phyloP scores from a whole-genome alignment of 208 protist species.

The Acanthamoeba castellanii region DNA sequence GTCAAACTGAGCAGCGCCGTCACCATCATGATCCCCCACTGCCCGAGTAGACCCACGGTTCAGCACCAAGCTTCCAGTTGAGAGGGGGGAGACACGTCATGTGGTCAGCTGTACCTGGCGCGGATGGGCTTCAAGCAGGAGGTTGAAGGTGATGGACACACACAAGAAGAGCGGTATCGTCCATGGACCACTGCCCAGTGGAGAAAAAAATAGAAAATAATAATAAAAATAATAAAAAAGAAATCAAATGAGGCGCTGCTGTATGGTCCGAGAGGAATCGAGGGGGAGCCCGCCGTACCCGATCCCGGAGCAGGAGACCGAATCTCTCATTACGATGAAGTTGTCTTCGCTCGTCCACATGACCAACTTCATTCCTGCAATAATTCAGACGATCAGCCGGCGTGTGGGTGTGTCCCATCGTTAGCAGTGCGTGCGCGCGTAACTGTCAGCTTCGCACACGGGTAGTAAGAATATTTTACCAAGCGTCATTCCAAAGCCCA shows the following conservation, averaged over 20 bases:
- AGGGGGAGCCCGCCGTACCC: not conserved
- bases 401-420: too few relatives aligned
- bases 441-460: not conserved
- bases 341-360: constrained; percentile 37
- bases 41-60: not conserved
- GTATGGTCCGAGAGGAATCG: not conserved
- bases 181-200: constrained; percentile 13
- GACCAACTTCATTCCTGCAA: constrained; percentile 35
- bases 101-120: constrained; percentile 29
- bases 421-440: not conserved
- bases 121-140: constrained; percentile 44
- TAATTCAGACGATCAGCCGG: not conserved
- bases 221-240: too few relatives aligned
- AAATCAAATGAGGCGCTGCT: not conserved
- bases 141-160: constrained; percentile 59
- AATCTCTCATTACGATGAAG: not conserved
- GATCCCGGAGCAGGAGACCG: not conserved
- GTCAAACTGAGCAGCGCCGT: constrained; percentile 11
- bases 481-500: constrained; percentile 34
- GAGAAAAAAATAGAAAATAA: too few relatives aligned
- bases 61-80: not conserved
- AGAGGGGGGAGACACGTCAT: too few relatives aligned
- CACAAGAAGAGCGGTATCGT: constrained; percentile 44
- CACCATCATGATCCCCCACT: constrained; percentile 72
- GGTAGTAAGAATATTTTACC: not conserved